Base-by-base conservation (phyloP, 331 rosid species). In the Rhamnella rubrinervis region DNA sequence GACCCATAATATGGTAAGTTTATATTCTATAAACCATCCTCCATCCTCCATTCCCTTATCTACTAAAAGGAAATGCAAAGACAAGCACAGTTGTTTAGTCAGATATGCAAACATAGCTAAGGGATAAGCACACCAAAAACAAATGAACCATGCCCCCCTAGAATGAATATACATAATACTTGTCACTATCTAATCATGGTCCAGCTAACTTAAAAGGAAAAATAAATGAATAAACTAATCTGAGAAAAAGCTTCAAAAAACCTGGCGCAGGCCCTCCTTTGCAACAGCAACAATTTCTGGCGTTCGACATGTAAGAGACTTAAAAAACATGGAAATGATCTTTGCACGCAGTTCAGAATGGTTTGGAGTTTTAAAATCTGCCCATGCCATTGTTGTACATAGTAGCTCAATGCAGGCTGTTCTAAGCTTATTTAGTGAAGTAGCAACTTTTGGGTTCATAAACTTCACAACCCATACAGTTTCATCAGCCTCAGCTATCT, bases 201-300 rank as follows among this genome's bases (percentile, higher is more conserved):
- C 76, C 66, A 55, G 50, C 68, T 13, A 61, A 39, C 25, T 2
- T 20, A 37, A 46, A 38, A 21, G 26, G 66, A 64, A 65, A 21
- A 70, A 5, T 6, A 71, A 66, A 64, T 50, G 62, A 63, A 71
- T 58, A 51, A 64, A 61, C 20, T 12, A 71, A 74, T 41, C 68
- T 38, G 60, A 63, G 25, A 59, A 49, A 76, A 73, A 51, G 19
- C 61, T 13, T 67, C 35, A 41, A 10, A 61, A 64, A 66, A 95
- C 99, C 99, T 95, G 99, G 67, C 99, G 86, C 55, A 95, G 75
- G 68, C 99, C 99, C 79, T 95, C 99, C 87, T 95, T 95, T 6
- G 97, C 99, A 87, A 91, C 99, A 31, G 96, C 96, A 87, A 95
- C 96, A 77, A 95, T 92, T 83, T 95, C 99, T 4, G 96, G 93